Evolutionary conservation across 2,329 filamentous ascomycete species (phyloP), one percentile per base, ranked within the genome.

Genomic region (Colletotrichum somersetense): DNA sequence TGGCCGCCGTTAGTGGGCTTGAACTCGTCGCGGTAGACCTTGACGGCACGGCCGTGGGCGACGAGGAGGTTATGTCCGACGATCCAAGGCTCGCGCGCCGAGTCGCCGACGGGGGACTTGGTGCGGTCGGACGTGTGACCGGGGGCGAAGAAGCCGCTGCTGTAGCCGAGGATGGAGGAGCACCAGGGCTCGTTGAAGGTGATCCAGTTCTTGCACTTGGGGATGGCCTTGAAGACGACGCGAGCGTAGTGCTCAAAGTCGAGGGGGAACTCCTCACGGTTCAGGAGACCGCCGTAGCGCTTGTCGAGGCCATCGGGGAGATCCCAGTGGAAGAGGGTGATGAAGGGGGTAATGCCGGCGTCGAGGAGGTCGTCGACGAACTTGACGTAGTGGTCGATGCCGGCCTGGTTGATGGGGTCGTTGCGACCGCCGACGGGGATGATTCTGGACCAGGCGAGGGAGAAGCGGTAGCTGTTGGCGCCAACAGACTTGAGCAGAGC

Each of bases 111-210:
- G 2, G 89, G 77, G 62, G 88, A 93, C 86, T 91, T 93, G 72
- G 79, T 87, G 74, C 93, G 89, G 82, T 96, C 91, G 76, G 92
- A 94, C 8, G 91, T 93, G 78, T 89, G 91, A n/a, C 94, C 94
- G 0, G 94, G 94, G 14, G 94, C 94, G 79, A 95, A 95, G 74
- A 90, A 85, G 38, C 94, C 94, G 53, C 88, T 89, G 78, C 88
- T 92, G 83, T 96, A 96, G 46, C 94, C 94, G 53, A 96, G 87
- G 73, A 96, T 91, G 64, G 92, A 90, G 74, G 90, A 93, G 83
- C 93, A 97, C 91, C 93, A 96, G 4, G 94, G 94, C 85, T 97
- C 94, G 80, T 96, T 96, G 84, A 96, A 94, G 35, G 93, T 96
- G 81, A 95, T 93, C 94, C 94, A 97, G 83, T 93, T 88, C 85